These are phyloP conservation scores for Trichothecium roseum DNA, from an alignment of 2,329 filamentous ascomycete genomes.

Conservation along the genomic window DNA sequence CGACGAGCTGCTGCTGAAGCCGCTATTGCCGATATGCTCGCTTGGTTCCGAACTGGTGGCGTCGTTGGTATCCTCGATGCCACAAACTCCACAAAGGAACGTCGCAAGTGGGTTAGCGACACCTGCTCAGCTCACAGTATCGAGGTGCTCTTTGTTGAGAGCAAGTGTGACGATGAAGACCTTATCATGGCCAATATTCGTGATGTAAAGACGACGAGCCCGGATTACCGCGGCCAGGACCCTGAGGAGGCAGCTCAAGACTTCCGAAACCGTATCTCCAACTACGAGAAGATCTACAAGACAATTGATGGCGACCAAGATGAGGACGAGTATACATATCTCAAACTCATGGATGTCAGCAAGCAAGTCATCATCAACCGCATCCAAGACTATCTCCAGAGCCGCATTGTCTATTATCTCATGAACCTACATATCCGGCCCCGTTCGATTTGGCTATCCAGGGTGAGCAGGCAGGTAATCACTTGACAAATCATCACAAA, in stretches of 20 bases:
- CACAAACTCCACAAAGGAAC: conserved; percentile 87
- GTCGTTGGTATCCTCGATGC: conserved; percentile 91
- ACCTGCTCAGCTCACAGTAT: conserved; percentile 65
- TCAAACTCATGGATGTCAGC: conserved; percentile 95
- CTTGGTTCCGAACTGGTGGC: conserved; percentile 76
- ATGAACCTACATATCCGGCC: conserved; percentile 98
- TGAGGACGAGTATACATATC: conserved; percentile 81
- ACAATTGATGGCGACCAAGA: conserved; percentile 74
- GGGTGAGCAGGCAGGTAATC: conserved; percentile 44
- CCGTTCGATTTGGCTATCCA: conserved; percentile 89
- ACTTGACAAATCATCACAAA: not conserved
- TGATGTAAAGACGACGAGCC: conserved; percentile 93
- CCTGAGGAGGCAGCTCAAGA: conserved; percentile 84
- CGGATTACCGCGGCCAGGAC: conserved; percentile 90
- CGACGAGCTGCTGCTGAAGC: conserved; percentile 83
- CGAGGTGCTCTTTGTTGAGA: conserved; percentile 86
- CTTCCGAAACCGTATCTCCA: conserved; percentile 87
- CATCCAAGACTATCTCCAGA: conserved; percentile 94
- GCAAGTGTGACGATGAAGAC: conserved; percentile 90
- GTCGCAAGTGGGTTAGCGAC: conserved; percentile 85
- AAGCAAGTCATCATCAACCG: conserved; percentile 96
- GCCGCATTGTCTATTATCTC: conserved; percentile 91
- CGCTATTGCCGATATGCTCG: conserved; percentile 85
- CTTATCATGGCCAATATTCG: conserved; percentile 97
- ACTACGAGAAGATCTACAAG: conserved; percentile 96